phyloP scores from a whole-genome alignment of 257 asterid genomes.

The Ligustrum vulgare region DNA sequence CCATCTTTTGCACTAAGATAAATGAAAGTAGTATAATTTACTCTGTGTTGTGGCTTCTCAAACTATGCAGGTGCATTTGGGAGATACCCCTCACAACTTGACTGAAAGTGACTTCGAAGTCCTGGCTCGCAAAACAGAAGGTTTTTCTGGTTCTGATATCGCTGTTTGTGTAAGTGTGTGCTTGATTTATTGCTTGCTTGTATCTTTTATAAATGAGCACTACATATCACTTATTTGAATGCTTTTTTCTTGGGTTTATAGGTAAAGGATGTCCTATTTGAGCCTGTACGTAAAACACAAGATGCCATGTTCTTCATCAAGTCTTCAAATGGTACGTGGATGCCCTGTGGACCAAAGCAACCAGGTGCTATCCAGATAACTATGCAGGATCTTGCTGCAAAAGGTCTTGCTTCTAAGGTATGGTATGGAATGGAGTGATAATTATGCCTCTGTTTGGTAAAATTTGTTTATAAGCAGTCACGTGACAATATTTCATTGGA shows the following conservation, averaged over 20 bases:
- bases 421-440: not conserved
- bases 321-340: conserved; percentile 59
- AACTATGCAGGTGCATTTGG: conserved; percentile 64
- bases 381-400: conserved; percentile 82
- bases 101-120: conserved; percentile 66
- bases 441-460: no score
- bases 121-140: conserved; percentile 67
- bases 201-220: conserved; percentile 3
- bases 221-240: not conserved
- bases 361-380: conserved; percentile 73
- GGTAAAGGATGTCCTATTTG: conserved; percentile 96
- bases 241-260: conserved; percentile 26
- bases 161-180: conserved; percentile 64
- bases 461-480: no score
- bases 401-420: conserved; percentile 89
- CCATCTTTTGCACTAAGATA: not conserved
- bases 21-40: not conserved
- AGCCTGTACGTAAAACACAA: conserved; percentile 96
- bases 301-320: conserved; percentile 82
- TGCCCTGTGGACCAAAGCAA: conserved; percentile 94
- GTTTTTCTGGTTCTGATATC: conserved; percentile 79
- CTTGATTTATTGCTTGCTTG: conserved; percentile 1
- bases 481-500: no score
- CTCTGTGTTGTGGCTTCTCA: conserved; percentile 1
- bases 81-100: conserved; percentile 76